phyloP scores from a whole-genome alignment of 306 rosid genomes.

The Phaseolus lunatus region DNA sequence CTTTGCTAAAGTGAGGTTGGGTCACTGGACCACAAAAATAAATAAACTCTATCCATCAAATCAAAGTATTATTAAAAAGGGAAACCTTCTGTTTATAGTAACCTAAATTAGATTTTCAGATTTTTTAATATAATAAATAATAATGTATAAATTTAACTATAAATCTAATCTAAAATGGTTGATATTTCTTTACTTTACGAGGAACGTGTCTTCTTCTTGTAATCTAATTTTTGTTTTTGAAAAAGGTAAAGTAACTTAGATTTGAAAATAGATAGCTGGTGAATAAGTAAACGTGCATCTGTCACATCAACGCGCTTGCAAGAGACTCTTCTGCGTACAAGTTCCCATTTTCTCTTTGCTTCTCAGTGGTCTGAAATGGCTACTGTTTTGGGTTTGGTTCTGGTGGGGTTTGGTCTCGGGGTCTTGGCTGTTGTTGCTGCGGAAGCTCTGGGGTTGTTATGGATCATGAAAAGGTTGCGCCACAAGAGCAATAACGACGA shows the following conservation, averaged over 20 bases:
- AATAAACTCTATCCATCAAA: not conserved
- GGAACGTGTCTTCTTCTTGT: not conserved
- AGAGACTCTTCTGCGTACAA: not conserved
- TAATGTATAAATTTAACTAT: not conserved
- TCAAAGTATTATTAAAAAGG: no score
- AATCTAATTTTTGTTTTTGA: not conserved
- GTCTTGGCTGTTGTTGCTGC: constrained; percentile 59
- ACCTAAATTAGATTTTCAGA: not conserved
- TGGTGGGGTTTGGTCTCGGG: constrained; percentile 73
- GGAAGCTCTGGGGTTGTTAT: constrained; percentile 58
- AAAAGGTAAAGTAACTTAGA: not conserved
- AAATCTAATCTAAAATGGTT: no score
- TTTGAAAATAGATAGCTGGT: not conserved
- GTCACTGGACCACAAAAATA: not conserved
- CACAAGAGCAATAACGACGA: constrained; percentile 48
- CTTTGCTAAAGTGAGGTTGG: not conserved
- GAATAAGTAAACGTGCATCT: not conserved
- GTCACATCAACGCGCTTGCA: constrained; percentile 25
- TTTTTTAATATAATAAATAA: no score
- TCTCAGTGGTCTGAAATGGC: constrained; percentile 29
- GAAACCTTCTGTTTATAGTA: no score
- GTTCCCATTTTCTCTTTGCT: not conserved
- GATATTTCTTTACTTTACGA: not conserved
- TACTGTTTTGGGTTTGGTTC: constrained; percentile 43
- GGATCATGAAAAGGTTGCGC: constrained; percentile 63